Evolutionary conservation across 1,284 basidiomycete species (phyloP), one percentile per base, ranked within the genome.

Genomic region (Fomitopsis pinicola): DNA sequence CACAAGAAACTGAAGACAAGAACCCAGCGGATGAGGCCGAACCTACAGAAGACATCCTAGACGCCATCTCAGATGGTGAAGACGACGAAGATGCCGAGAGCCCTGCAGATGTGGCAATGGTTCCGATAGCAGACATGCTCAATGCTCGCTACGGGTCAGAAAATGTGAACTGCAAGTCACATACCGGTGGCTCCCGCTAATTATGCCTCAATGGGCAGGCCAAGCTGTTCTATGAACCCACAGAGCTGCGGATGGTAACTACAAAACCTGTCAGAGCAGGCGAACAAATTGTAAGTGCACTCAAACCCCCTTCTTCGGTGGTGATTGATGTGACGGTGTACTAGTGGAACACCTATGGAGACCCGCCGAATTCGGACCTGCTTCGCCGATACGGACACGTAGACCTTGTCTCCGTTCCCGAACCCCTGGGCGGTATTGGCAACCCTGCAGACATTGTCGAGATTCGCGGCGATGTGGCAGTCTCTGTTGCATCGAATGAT

Each of bases 261-360:
- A 97, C 92, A 1, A 88, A 85, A 64, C 72, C 80, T 2, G 94
- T 99, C 63, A 78, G 80, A 61, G 76, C 81, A 15, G 94, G 94
- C 3, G 91, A 94, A 66, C 97, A 99, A 75, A 95, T 99, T 62
- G 94, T 95, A 68, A 65, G 87, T 76, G 3, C 22, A 30, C 45
- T 42, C 26, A 10, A 36, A 48, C 48, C 30, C 26, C 50, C 40
- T 52, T 1, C 40, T 10, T 50, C 14, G 17, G 35, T 10, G 33
- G 14, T 22, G 8, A 26, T n/a, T 48, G 22, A 58, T 33, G 33
- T 48, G 15, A 26, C 19, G 9, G 3, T 44, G 3, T 35, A 19
- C 8, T 42, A 95, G 93, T 94, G 88, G 84, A 99, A 99, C 74
- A 98, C 97, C 0, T 99, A 98, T 73, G 94, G 91, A 28, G 92